Conservation (phyloP, 1,284 basidiomycete genomes). For the Austroboletus niveus region DNA sequence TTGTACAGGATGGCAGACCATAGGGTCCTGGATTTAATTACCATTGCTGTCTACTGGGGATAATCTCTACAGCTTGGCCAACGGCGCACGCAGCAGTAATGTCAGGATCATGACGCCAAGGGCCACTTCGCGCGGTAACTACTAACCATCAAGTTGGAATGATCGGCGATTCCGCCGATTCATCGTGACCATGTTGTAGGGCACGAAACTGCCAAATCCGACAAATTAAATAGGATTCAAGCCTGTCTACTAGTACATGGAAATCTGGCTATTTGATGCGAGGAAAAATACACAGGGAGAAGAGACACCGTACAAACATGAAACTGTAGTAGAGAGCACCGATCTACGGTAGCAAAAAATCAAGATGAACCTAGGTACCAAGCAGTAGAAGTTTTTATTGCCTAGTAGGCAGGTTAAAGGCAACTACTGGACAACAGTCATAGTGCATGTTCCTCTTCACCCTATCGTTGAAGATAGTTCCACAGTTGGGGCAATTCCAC, state of each 20-base stretch:
- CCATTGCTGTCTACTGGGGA: not conserved
- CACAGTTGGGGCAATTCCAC: constrained; percentile 27
- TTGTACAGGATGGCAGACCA: constrained; percentile 27
- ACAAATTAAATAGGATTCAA: constrained; percentile 5
- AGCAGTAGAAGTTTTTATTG: not conserved
- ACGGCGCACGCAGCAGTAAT: not conserved
- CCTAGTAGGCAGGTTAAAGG: not conserved
- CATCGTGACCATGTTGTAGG: not conserved
- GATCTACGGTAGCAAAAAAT: not conserved
- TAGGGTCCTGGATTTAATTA: not conserved
- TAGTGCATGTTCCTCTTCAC: constrained; percentile 21
- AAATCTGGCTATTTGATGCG: not conserved
- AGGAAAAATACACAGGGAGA: not conserved
- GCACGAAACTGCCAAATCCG: not conserved
- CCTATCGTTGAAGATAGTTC: constrained; percentile 15
- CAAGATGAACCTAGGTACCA: not conserved
- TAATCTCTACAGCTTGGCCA: constrained; percentile 29
- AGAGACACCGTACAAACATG: not conserved
- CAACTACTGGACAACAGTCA: constrained; percentile 7
- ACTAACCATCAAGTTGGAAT: constrained; percentile 4
- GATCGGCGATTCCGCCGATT: not conserved
- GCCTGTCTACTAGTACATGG: not conserved
- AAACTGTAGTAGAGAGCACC: not conserved
- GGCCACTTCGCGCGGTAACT: not conserved
- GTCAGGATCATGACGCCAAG: not conserved